These are phyloP conservation scores for Cucurbita pepo DNA, from an alignment of 306 rosid species.

Conservation along the genomic window DNA sequence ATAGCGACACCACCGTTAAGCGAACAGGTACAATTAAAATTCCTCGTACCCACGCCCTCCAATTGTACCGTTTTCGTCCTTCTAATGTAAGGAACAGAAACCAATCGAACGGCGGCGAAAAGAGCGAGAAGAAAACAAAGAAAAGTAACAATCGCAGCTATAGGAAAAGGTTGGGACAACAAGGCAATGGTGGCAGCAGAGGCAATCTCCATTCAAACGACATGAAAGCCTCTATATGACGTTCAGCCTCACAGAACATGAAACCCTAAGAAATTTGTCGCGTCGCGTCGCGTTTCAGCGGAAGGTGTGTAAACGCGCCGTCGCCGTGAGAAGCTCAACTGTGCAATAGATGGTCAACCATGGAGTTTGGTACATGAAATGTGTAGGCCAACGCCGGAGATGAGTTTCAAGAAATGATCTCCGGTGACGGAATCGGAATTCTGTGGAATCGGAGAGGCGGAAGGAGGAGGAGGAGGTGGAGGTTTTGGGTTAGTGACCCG, in stretches of 20 bases:
- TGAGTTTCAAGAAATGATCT: neutral
- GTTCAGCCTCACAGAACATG: slow-evolving; percentile 24
- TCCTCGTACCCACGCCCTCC: slow-evolving; percentile 5
- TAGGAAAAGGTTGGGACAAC: slow-evolving; percentile 32
- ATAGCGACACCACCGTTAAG: slow-evolving; percentile 15
- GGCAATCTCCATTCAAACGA: slow-evolving; percentile 74
- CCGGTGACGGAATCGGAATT: neutral
- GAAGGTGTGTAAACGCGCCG: slow-evolving; percentile 1
- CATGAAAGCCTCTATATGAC: slow-evolving; percentile 44
- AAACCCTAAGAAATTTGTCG: slow-evolving; percentile 37
- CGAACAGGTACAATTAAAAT: slow-evolving; percentile 30
- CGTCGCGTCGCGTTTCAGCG: neutral
- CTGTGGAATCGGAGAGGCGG: neutral
- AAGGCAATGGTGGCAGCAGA: slow-evolving; percentile 15
- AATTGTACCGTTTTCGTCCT: slow-evolving; percentile 9
- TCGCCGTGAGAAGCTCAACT: neutral
- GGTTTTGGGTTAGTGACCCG: slow-evolving; percentile 7
- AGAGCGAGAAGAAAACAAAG: slow-evolving; percentile 46
- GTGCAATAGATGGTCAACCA: neutral
- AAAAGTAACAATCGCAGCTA: slow-evolving; percentile 42
- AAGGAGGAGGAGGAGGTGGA: slow-evolving; percentile 2
- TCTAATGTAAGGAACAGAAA: slow-evolving; percentile 9
- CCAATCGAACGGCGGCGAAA: slow-evolving; percentile 40
- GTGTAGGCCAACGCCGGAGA: neutral
- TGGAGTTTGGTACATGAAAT: neutral